phyloP scores from a whole-genome alignment of 345 rosid species.

The Salix suchowensis region DNA sequence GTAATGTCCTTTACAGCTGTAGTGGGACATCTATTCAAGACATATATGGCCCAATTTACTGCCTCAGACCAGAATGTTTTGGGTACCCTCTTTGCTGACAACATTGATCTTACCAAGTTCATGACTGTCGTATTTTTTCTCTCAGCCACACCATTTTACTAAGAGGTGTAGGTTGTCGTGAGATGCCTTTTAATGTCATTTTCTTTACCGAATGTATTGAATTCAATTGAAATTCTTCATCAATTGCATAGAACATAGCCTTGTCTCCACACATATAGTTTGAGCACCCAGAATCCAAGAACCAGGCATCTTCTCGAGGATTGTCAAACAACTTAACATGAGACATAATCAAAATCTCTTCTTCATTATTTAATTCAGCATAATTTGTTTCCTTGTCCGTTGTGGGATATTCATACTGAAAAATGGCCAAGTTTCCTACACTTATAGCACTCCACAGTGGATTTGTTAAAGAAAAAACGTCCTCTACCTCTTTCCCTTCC shows the following conservation, averaged over 20 bases:
- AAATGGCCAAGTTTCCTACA: neutral
- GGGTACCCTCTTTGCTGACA: neutral
- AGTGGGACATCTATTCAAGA: neutral
- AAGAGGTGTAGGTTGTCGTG: neutral
- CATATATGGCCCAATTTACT: neutral
- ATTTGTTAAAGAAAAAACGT: no score
- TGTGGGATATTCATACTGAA: neutral
- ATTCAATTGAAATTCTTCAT: neutral
- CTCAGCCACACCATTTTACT: neutral
- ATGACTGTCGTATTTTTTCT: neutral
- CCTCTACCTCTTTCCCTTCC: neutral
- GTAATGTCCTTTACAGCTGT: neutral
- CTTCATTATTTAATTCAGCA: neutral
- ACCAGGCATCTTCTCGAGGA: neutral
- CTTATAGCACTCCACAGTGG: neutral
- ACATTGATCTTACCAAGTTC: neutral
- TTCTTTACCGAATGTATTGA: neutral
- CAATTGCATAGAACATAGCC: neutral
- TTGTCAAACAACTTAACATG: neutral
- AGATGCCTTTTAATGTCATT: no score
- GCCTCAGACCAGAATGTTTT: neutral
- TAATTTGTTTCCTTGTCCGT: neutral
- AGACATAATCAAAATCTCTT: neutral
- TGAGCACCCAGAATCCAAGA: neutral
- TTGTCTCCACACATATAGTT: neutral